phyloP scores from a whole-genome alignment of 2,329 filamentous ascomycete species.

The Fusarium multiceps region DNA sequence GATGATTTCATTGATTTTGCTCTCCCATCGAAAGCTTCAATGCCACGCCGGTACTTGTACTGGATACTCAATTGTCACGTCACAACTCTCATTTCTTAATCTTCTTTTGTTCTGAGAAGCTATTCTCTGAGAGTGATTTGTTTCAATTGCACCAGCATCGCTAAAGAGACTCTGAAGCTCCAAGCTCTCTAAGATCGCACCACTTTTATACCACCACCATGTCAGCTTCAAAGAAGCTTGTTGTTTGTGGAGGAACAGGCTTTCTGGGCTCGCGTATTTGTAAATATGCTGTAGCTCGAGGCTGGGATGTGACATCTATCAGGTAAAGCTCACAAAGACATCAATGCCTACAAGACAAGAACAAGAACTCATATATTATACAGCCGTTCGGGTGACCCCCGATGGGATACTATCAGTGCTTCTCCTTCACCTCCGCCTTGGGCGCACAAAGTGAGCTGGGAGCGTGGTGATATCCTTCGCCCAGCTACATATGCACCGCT shows the following conservation, averaged over 20 bases:
- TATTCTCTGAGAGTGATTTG: neutral
- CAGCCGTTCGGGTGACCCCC: conserved; percentile 90
- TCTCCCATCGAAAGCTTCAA: conserved; percentile 18
- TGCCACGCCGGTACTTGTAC: conserved; percentile 3
- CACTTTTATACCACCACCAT: conserved; percentile 53
- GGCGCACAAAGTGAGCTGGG: conserved; percentile 87
- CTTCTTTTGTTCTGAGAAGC: neutral
- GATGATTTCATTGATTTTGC: conserved; percentile 47
- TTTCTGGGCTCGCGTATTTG: conserved; percentile 92
- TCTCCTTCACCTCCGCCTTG: conserved; percentile 78
- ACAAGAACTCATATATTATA: conserved; percentile 33
- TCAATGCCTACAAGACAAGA: neutral
- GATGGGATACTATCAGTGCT: conserved; percentile 83
- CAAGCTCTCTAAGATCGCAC: conserved; percentile 32
- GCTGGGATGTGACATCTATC: conserved; percentile 93
- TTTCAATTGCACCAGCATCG: neutral
- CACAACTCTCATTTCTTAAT: neutral
- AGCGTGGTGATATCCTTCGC: conserved; percentile 86
- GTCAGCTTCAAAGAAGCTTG: conserved; percentile 77
- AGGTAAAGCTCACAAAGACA: conserved; percentile 66
- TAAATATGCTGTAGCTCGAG: conserved; percentile 84
- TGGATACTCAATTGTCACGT: conserved; percentile 25
- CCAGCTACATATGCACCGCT: conserved; percentile 82
- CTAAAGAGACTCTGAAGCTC: conserved; percentile 14
- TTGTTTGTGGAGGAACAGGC: conserved; percentile 93